Evolutionary conservation across 306 rosid genomes (phyloP), one percentile per base, ranked within the genome.

Genomic region (Calophaca sinica): DNA sequence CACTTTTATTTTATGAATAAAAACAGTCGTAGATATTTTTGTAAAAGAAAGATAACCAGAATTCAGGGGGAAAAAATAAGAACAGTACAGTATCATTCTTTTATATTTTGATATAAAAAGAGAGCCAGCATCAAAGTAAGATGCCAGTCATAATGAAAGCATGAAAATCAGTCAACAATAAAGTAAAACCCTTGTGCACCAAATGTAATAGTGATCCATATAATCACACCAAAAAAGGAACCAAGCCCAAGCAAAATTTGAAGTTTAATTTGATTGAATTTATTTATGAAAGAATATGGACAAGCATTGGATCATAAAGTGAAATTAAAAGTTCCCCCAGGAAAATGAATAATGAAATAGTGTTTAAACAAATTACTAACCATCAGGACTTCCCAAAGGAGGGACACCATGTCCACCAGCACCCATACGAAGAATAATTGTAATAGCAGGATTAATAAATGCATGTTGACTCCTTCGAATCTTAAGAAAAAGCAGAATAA

Each of bases 351-450:
- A 46, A 45, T 62, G 39, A 51, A 60, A 70, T 31, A 63, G 53
- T 35, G 61, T 80, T 76, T 54, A 20, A 80, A 80, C 69, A 33
- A 45, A 66, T 80, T 61, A 84, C 98, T 86, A 70, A 94, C 98
- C 98, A 87, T 94, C 98, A 75, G 98, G 98, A 81, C 93, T 91
- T 84, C 98, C 98, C 80, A 94, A 80, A 68, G 97, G 98, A 85
- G 98, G 98, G 54, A 94, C 98, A 51, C 98, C 98, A 73, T 91
- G 96, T 82, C 98, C 98, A 81, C 97, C 98, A 74, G 98, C 96
- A 83, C 98, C 98, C 98, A 90, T 86, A 67, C 96, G 96, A 70
- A 94, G 93, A 77, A 89, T 87, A 68, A 94, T 91, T 66, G 98
- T 94, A 79, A 94, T 82, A 73, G 98, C 92, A 79, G 98, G 98